Conservation (phyloP, 1,284 basidiomycete genomes). For the Takashimella koratensis region DNA sequence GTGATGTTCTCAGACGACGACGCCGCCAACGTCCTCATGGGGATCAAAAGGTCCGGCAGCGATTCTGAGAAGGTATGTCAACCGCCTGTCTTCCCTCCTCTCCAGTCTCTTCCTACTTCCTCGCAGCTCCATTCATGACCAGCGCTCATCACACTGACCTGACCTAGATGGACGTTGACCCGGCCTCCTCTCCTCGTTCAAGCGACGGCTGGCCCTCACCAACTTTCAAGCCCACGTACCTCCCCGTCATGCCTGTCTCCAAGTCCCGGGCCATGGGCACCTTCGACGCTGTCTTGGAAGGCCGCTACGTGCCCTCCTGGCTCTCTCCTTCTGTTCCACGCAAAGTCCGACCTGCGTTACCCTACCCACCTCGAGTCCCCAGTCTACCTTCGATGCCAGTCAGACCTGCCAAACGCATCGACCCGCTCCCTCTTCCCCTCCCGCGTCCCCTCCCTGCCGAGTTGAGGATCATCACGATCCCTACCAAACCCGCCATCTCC, state of each 20-base stretch:
- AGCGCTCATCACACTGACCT: too few species aligned
- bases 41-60: background rate
- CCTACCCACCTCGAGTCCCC: background rate
- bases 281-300: background rate
- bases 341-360: background rate
- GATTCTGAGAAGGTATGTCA: background rate
- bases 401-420: too few species aligned
- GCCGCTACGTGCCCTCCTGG: background rate
- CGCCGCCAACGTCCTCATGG: background rate
- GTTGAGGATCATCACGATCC: background rate
- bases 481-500: too few species aligned
- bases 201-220: background rate
- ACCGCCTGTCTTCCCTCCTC: background rate
- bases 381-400: too few species aligned
- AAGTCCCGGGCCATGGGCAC: background rate
- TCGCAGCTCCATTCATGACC: too few species aligned
- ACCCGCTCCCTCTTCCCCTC: too few species aligned
- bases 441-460: background rate
- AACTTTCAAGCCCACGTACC: background rate
- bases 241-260: too few species aligned
- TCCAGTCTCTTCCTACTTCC: too few species aligned
- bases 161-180: too few species aligned
- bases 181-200: background rate
- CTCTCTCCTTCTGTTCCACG: too few species aligned
- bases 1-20: background rate